Base-by-base conservation (phyloP, 441 rosid genomes). In the Pelargonium myrrhifolium region DNA sequence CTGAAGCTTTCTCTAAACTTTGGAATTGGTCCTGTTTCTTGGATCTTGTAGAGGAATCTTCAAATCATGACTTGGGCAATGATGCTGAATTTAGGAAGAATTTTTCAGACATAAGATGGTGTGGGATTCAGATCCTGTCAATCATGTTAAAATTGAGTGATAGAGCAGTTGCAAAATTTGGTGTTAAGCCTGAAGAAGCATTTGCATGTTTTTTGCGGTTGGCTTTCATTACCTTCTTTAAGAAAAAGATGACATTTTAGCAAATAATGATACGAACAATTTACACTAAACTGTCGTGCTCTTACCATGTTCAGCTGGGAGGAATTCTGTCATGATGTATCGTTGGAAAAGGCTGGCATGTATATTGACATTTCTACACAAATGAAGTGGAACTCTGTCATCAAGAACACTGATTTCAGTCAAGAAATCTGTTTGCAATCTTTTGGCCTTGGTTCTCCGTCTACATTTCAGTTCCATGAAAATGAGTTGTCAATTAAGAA, bases 21-120 rank as follows among this genome's bases (percentile, higher is more conserved):
- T 94, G 99, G 99, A 87, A 94, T 79, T 92, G 99, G 97, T 92
- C 97, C 56, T 83, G 83, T 78, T 87, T 92, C 77, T 68, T 89
- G 80, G 94, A 88, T 45, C 75, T 86, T 65, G 80, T 87, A 71
- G 70, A 72, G 78, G 73, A 77, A 67, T 71, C 72, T 17, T 63
- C 70, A 66, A 69, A 77, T 63, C 60, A 75, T 56, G 56, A 70
- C 59, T 59, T 55, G 61, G 71, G 65, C 47, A 43, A 59, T 71
- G 62, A 11, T 28, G 66, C 68, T 65, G 71, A 78, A 64, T 43
- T 59, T 45, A 80, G 72, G 71, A 72, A 81, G 70, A 78, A 70
- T 72, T 69, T 72, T 40, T 72, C 83, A 43, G 87, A 94, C 14
- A 82, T 92, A 71, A 77, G 83, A 71, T 94, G 98, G 99, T 89